Conservation (phyloP, 108 stramenopile genomes). For the Conticribra weissflogii region DNA sequence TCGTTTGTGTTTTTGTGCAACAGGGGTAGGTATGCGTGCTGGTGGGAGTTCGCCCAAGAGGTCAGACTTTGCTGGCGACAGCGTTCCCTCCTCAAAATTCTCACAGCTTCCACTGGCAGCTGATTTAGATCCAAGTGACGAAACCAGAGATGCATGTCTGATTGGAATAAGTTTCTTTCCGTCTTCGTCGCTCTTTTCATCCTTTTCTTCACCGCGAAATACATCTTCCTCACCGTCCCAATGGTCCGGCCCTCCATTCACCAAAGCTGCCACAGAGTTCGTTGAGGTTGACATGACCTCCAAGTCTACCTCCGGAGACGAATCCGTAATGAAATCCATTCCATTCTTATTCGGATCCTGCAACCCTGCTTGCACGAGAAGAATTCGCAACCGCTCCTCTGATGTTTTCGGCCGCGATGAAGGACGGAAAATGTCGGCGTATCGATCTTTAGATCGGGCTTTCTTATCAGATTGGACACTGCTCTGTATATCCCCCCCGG, state of each 20-base stretch:
- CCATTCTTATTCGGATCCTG: constrained; percentile 10
- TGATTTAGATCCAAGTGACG: constrained; percentile 6
- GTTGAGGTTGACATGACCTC: constrained; percentile 20
- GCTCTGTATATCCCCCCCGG: too few species aligned
- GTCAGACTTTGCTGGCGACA: background rate
- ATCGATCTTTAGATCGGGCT: too few species aligned
- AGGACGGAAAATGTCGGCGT: constrained; percentile 42
- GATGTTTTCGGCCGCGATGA: constrained; percentile 6
- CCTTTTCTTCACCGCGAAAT: constrained; percentile 31
- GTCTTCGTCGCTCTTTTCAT: constrained; percentile 9
- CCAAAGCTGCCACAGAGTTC: constrained; percentile 34
- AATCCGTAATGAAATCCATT: constrained; percentile 15
- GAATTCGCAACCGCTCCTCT: constrained; percentile 33
- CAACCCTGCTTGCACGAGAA: constrained; percentile 39
- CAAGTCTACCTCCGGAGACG: constrained; percentile 11
- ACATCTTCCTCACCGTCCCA: constrained; percentile 39
- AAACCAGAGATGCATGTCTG: background rate
- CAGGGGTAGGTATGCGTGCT: background rate
- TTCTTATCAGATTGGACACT: too few species aligned
- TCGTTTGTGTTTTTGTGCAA: constrained; percentile 11
- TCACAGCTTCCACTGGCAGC: constrained; percentile 6
- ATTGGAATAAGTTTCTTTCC: constrained; percentile 1
- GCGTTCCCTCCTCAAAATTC: background rate
- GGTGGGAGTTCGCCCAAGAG: constrained; percentile 34
- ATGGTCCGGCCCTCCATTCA: constrained; percentile 43